Evolutionary conservation across 202 grass and related monocot species (phyloP), one percentile per base, ranked within the genome.

Genomic region (Carex arenaria): DNA sequence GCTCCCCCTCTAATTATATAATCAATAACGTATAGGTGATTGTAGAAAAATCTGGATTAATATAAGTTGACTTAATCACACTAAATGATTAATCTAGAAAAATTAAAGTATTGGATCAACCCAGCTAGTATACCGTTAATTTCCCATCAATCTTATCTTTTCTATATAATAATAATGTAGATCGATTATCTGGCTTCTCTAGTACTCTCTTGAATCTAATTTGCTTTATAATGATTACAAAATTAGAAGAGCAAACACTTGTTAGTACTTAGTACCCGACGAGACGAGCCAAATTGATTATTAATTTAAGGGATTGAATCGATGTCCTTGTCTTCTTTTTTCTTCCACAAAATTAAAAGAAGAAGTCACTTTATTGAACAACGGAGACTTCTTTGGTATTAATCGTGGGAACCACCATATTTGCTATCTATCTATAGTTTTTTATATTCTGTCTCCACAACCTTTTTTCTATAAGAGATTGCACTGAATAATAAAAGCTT

Each of bases 321-420:
- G 70, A 75, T 49, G 67, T 84, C 82, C 34, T 75, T 84, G 76
- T 84, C 82, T 6, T 77, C 30, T n/a, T 67, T 75, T 28, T 77
- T 63, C 19, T 31, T 84, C 36, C 14, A 38, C 30, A 18, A 57
- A 62, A 84, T 76, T 20, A 84, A 36, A 75, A 59, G 79, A 81
- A 47, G 6, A 66, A 53, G 79, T 67, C 45, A 32, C 79, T 65
- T 82, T 17, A 77, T 0, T 74, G 36, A 56, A 59, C 18, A 60
- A 74, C 18, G 23, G 66, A 2, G 47, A 23, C 32, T 51, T 67
- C 79, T 31, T 49, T 82, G 18, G 19, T 53, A 82, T 82, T 68
- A 82, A 68, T 82, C 1, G 2, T 51, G 65, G 45, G 49, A 83
- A 47, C 64, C 47, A 83, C 10, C 9, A 22, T 18, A 19, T 38